Evolutionary conservation across 805 yeast genomes (phyloP).

Genomic region (Torulaspora delbrueckii): DNA sequence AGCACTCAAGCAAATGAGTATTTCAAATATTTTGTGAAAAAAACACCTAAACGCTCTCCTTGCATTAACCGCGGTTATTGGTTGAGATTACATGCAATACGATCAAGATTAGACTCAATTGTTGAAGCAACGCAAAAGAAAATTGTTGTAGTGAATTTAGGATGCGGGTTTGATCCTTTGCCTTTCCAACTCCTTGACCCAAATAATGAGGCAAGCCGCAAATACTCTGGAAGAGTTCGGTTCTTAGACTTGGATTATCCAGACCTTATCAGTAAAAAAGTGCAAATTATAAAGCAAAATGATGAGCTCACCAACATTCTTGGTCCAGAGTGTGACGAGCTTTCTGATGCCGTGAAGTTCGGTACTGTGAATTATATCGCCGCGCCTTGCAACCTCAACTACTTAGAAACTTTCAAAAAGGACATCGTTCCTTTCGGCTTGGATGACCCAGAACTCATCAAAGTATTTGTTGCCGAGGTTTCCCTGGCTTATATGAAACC

Average conservation of each 20-base stretch:
- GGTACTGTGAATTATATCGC: slow-evolving; percentile 33
- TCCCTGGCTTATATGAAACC: slow-evolving; percentile 77
- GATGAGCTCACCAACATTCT: slow-evolving; percentile 45
- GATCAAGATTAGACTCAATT: slow-evolving; percentile 48
- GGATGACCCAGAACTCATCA: slow-evolving; percentile 34
- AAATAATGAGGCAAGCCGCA: slow-evolving; percentile 27
- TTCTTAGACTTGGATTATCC: slow-evolving; percentile 76
- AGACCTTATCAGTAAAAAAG: slow-evolving; percentile 55
- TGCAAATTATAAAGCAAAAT: slow-evolving; percentile 45
- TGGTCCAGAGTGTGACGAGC: slow-evolving; percentile 27
- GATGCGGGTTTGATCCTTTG: slow-evolving; percentile 71
- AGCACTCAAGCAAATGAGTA: slow-evolving; percentile 39
- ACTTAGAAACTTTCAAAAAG: slow-evolving; percentile 37
- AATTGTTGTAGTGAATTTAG: slow-evolving; percentile 57
- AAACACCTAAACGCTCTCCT: slow-evolving; percentile 64
- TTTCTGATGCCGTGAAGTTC: slow-evolving; percentile 2
- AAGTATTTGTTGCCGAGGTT: slow-evolving; percentile 73
- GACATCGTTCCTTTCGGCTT: slow-evolving; percentile 12
- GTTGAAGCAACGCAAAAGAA: slow-evolving; percentile 31
- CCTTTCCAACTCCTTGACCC: slow-evolving; percentile 48
- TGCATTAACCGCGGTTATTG: slow-evolving; percentile 80
- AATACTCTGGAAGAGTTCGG: slow-evolving; percentile 34
- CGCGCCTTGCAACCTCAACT: slow-evolving; percentile 62
- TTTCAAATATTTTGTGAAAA: slow-evolving; percentile 59
- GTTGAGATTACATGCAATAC: slow-evolving; percentile 70